These are phyloP conservation scores for Xerocomus spinulosus DNA, from an alignment of 768 basidiomycete genomes.

Conservation along the genomic window DNA sequence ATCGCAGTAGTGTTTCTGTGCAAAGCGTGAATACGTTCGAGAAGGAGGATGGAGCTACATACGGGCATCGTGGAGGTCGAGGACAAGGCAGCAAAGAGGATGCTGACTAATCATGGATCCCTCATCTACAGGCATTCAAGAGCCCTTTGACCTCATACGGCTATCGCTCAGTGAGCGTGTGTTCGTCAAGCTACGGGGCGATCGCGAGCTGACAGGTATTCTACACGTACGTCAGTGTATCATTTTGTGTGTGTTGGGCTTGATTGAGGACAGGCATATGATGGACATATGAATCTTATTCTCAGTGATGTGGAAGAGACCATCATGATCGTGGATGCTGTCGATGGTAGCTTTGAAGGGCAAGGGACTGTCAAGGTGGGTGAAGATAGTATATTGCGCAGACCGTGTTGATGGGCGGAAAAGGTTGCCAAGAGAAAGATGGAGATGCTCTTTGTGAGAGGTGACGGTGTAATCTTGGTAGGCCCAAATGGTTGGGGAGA, in stretches of 20 bases:
- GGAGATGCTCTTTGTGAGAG: slow-evolving; percentile 97
- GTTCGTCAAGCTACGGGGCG: slow-evolving; percentile 94
- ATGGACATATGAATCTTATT: slow-evolving; percentile 99
- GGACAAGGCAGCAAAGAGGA: background rate
- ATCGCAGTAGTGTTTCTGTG: slow-evolving; percentile 89
- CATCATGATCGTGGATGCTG: slow-evolving; percentile 87
- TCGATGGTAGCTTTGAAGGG: slow-evolving; percentile 57
- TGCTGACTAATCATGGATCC: slow-evolving; percentile 56
- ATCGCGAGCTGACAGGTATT: slow-evolving; percentile 86
- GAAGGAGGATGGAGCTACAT: slow-evolving; percentile 25
- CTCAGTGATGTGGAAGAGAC: slow-evolving; percentile 97
- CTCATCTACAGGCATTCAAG: slow-evolving; percentile 74
- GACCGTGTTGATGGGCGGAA: slow-evolving; percentile 1
- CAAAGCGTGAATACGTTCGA: slow-evolving; percentile 1
- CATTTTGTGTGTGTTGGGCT: background rate
- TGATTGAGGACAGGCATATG: slow-evolving; percentile 72
- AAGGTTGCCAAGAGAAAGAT: slow-evolving; percentile 91
- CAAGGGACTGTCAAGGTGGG: slow-evolving; percentile 64
- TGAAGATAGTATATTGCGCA: background rate
- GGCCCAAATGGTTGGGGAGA: slow-evolving; percentile 23
- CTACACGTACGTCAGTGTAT: slow-evolving; percentile 70
- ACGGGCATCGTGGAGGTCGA: slow-evolving; percentile 56
- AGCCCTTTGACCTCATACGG: slow-evolving; percentile 96
- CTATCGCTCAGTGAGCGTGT: slow-evolving; percentile 96
- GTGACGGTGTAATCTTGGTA: slow-evolving; percentile 95